Evolutionary conservation across 1,139 yeast species (phyloP).

Genomic region (Pichia sp.): DNA sequence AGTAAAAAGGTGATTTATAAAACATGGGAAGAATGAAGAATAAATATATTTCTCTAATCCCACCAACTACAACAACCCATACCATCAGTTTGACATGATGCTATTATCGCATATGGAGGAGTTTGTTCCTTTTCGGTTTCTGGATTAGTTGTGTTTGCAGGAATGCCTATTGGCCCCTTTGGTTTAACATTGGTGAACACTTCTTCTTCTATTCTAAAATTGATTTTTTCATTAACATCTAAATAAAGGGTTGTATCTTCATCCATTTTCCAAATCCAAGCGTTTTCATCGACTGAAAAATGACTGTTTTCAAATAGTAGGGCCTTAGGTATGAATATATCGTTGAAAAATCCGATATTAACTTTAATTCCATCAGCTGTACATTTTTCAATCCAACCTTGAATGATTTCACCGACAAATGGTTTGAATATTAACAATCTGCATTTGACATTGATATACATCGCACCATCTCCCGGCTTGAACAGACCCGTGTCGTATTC

Average conservation of each 20-base stretch:
- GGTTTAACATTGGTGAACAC: conserved; percentile 82
- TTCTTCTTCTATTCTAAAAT: conserved; percentile 90
- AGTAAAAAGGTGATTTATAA: too few relatives aligned
- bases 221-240: conserved; percentile 86
- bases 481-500: conserved; percentile 83
- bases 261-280: conserved; percentile 93
- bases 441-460: conserved; percentile 73
- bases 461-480: conserved; percentile 96
- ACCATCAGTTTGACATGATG: conserved; percentile 95
- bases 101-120: conserved; percentile 81
- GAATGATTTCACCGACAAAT: conserved; percentile 88
- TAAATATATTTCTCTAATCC: too few relatives aligned
- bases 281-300: conserved; percentile 73
- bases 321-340: conserved; percentile 81
- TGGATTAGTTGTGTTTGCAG: conserved; percentile 20
- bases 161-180: conserved; percentile 44
- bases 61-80: conserved; percentile 98
- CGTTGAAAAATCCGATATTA: conserved; percentile 85
- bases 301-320: conserved; percentile 77
- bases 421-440: conserved; percentile 87
- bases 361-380: conserved; percentile 84
- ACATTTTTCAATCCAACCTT: conserved; percentile 92
- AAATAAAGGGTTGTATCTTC: conserved; percentile 72
- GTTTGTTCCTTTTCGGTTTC: conserved; percentile 26
- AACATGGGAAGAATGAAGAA: too few relatives aligned